These are phyloP conservation scores for Pleodorina starrii DNA, from an alignment of 139 green algal species.

Conservation along the genomic window DNA sequence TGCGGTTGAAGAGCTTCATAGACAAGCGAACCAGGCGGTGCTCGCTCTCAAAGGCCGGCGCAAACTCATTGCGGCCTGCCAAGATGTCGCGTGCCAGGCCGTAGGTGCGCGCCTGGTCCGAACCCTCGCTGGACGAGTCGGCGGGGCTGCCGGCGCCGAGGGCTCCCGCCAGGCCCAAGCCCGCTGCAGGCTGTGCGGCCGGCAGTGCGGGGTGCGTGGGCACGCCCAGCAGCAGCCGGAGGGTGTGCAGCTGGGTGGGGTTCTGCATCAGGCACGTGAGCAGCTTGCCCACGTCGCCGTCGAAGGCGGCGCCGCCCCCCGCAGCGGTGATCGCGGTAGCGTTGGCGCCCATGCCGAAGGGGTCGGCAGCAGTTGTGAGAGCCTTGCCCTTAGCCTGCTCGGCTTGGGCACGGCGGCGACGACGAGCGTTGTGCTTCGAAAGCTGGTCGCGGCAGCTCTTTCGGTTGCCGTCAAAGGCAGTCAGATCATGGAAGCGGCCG, in stretches of 20 bases:
- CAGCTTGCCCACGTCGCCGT: constrained; percentile 64
- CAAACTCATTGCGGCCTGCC: constrained; percentile 48
- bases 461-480: constrained; percentile 89
- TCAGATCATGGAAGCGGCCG: constrained; percentile 90
- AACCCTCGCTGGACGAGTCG: background rate
- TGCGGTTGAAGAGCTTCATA: constrained; percentile 88
- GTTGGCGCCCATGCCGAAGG: background rate
- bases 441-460: constrained; percentile 88
- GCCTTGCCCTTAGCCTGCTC: constrained; percentile 26
- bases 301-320: background rate
- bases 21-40: constrained; percentile 68
- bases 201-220: constrained; percentile 69
- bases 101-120: constrained; percentile 49
- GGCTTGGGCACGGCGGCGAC: constrained; percentile 61
- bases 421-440: constrained; percentile 79
- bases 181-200: background rate
- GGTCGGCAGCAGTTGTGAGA: constrained; percentile 2
- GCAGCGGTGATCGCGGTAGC: background rate
- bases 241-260: constrained; percentile 68
- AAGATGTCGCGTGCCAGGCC: constrained; percentile 53
- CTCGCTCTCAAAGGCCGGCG: constrained; percentile 55
- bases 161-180: background rate
- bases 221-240: constrained; percentile 72
- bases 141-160: background rate
- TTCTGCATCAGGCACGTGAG: constrained; percentile 67